Conservation (phyloP, 371 early-diverging fungal genomes). For the Mucor irregularis region DNA sequence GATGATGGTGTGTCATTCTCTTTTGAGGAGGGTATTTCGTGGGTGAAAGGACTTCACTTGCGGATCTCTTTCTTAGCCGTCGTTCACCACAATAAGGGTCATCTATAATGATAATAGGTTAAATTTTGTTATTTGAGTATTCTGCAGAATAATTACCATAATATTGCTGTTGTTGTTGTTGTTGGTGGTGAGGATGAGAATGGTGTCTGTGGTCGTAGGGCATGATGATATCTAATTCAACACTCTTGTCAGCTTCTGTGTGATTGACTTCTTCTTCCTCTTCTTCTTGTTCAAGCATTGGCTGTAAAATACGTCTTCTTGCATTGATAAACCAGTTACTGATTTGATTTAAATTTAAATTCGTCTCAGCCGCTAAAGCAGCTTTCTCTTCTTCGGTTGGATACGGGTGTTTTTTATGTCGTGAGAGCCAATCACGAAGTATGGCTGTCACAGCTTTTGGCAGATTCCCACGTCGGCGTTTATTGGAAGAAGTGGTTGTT, state of each 20-base stretch:
- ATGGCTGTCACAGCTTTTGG: constrained; percentile 65
- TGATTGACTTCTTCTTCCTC: constrained; percentile 19
- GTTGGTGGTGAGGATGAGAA: no score
- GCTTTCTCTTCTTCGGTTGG: constrained; percentile 81
- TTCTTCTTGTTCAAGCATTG: constrained; percentile 42
- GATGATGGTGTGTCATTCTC: constrained; percentile 12
- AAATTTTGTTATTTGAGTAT: no score
- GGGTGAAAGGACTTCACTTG: constrained; percentile 13
- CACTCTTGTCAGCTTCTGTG: no score
- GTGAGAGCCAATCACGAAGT: constrained; percentile 73
- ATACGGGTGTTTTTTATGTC: constrained; percentile 78
- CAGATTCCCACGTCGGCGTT: constrained; percentile 60
- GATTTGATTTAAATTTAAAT: constrained; percentile 71
- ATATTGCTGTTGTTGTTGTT: no score
- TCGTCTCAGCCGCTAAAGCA: constrained; percentile 60
- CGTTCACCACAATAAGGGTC: constrained; percentile 17
- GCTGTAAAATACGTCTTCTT: constrained; percentile 64
- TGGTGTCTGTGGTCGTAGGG: constrained; percentile 16
- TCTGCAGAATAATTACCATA: no score
- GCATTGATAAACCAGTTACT: constrained; percentile 92
- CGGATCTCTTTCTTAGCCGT: constrained; percentile 24
- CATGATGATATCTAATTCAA: constrained; percentile 18
- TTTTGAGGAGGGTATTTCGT: constrained; percentile 25
- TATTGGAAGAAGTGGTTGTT: constrained; percentile 15
- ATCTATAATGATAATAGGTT: constrained; percentile 4